phyloP scores from a whole-genome alignment of 192 early-diverging fungal species.

The Funneliformis mosseae region DNA sequence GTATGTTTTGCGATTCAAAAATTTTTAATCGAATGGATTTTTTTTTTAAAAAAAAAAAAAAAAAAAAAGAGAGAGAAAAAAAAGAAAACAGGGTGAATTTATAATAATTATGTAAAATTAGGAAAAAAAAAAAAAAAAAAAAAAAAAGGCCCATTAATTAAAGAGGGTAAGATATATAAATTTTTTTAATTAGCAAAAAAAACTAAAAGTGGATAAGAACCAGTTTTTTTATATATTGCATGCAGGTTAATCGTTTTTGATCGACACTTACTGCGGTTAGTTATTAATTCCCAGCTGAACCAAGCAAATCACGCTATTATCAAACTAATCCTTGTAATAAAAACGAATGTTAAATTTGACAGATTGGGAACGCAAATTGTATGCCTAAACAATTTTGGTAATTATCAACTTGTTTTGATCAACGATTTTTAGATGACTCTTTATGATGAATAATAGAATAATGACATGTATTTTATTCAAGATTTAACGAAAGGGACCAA shows the following conservation, averaged over 20 bases:
- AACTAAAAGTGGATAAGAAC: background rate
- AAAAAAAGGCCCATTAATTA: background rate
- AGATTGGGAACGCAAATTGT: background rate
- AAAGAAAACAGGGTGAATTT: too few species aligned
- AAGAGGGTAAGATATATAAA: background rate
- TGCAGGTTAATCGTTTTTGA: conserved; percentile 37
- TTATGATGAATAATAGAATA: background rate
- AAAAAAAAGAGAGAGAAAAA: too few species aligned
- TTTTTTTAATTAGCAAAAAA: background rate
- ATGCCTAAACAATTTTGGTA: background rate
- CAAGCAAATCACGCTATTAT: background rate
- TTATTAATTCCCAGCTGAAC: background rate
- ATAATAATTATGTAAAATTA: too few species aligned
- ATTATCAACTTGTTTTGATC: too few species aligned
- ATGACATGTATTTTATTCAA: background rate
- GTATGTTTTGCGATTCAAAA: too few species aligned
- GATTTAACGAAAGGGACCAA: too few species aligned
- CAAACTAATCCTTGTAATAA: background rate
- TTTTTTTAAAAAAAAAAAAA: too few species aligned
- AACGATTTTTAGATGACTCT: background rate
- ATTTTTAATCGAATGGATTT: too few species aligned
- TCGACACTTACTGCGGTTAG: background rate
- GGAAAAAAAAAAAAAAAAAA: too few species aligned
- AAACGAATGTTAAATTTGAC: background rate
- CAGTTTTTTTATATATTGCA: conserved; percentile 33